Percentiles rank a stretch among this genome's conserved stretches.
Evolutionary conservation across 345 rosid genomes (phyloP).

Genomic region (Jatropha curcas): DNA sequence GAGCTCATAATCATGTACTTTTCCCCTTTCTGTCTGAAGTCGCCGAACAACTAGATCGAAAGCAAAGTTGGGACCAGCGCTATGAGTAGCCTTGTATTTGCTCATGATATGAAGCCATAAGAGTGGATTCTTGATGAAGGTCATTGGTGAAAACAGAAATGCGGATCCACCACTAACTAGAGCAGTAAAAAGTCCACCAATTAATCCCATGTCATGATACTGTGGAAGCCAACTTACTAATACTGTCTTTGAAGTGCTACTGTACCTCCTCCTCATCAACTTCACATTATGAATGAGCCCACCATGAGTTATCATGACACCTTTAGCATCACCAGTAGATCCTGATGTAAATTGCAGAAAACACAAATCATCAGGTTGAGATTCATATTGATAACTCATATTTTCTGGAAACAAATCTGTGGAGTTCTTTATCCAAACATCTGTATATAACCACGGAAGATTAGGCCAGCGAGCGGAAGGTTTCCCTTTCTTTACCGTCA

Average conservation of each 20-base stretch:
- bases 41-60: slow-evolving; percentile 59
- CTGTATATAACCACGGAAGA: slow-evolving; percentile 69
- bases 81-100: slow-evolving; percentile 58
- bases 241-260: slow-evolving; percentile 61
- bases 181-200: slow-evolving; percentile 70
- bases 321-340: slow-evolving; percentile 73
- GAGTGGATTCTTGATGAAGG: slow-evolving; percentile 63
- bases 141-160: slow-evolving; percentile 56
- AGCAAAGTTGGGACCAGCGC: slow-evolving; percentile 72
- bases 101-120: slow-evolving; percentile 61
- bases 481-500: slow-evolving; percentile 39
- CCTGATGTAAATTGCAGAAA: slow-evolving; percentile 74
- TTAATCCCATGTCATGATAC: slow-evolving; percentile 75
- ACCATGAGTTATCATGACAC: slow-evolving; percentile 66
- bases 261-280: slow-evolving; percentile 52
- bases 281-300: slow-evolving; percentile 69
- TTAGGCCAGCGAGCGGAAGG: slow-evolving; percentile 51
- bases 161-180: slow-evolving; percentile 65
- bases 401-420: slow-evolving; percentile 22
- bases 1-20: slow-evolving; percentile 44
- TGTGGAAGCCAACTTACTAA: slow-evolving; percentile 74
- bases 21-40: slow-evolving; percentile 46
- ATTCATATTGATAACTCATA: slow-evolving; percentile 22
- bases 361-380: slow-evolving; percentile 49
- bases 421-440: slow-evolving; percentile 56